Evolutionary conservation across 208 protist species (phyloP).

Genomic region (Strigomonas culicis): DNA sequence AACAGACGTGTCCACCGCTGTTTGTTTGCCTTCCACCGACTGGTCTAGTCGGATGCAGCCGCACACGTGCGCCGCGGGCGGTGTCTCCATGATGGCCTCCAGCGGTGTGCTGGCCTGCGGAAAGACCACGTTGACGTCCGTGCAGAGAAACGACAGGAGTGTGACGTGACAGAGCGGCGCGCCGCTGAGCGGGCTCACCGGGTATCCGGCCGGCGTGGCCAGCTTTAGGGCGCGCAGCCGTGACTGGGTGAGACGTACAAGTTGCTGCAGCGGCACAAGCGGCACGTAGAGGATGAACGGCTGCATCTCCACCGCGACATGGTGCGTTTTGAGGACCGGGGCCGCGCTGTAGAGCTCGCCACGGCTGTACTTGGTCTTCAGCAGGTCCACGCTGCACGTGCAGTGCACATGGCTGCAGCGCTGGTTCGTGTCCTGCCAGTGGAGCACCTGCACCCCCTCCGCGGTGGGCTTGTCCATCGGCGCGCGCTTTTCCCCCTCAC

Average conservation of each 20-base stretch:
- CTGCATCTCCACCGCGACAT: not conserved
- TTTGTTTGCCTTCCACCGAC: not conserved
- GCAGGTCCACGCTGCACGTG: not conserved
- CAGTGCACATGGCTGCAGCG: not conserved
- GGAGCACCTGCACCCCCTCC: not conserved
- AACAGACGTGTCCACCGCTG: not conserved
- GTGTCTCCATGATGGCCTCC: not conserved
- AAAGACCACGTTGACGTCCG: not conserved
- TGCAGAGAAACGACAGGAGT: not conserved
- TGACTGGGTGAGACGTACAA: not conserved
- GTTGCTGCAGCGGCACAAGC: not conserved
- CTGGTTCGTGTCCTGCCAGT: not conserved
- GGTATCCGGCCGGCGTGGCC: too few species aligned
- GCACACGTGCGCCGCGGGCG: not conserved
- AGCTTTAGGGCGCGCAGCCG: not conserved
- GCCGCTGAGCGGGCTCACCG: not conserved
- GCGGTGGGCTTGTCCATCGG: not conserved
- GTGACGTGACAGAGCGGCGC: not conserved
- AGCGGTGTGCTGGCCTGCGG: not conserved
- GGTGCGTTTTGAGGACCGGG: not conserved
- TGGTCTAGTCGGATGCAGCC: not conserved
- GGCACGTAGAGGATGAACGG: not conserved
- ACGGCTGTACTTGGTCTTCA: not conserved
- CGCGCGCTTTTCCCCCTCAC: not conserved
- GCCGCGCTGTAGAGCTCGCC: not conserved